Percentiles rank a stretch among this genome's conserved stretches.
Evolutionary conservation across 495 filamentous ascomycete genomes (phyloP).

Genomic region (Neurospora sp.): DNA sequence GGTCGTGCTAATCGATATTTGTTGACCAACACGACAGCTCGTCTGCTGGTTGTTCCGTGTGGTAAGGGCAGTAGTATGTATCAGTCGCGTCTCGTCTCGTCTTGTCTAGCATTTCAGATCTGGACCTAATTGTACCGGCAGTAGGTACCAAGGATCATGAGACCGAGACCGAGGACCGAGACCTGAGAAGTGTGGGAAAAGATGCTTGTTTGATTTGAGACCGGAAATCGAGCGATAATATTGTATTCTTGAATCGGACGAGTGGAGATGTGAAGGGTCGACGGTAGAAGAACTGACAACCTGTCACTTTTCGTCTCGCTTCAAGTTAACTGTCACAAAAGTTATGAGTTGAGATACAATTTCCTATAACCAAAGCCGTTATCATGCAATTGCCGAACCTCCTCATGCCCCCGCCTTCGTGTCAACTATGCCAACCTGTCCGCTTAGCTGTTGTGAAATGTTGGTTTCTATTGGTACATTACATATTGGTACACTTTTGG

Average conservation of each 20-base stretch:
- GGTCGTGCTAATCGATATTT: not conserved
- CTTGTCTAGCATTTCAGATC: not conserved
- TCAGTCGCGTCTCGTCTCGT: not conserved
- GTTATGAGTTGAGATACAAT: not conserved
- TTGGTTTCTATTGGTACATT: slow-evolving; percentile 16
- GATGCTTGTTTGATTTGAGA: not conserved
- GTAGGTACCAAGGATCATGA: not conserved
- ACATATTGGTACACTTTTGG: slow-evolving; percentile 19
- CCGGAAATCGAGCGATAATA: not conserved
- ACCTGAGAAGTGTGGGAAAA: not conserved
- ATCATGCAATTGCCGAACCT: not conserved
- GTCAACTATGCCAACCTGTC: not conserved
- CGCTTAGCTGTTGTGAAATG: slow-evolving; percentile 3
- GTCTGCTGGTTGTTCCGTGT: not conserved
- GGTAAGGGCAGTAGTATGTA: not conserved
- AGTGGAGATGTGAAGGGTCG: not conserved
- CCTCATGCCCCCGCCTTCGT: not conserved
- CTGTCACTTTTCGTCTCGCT: not conserved
- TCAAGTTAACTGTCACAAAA: not conserved
- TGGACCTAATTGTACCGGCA: not conserved
- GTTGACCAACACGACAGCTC: not conserved
- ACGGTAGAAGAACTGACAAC: not conserved
- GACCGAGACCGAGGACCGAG: not conserved
- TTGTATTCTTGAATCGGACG: not conserved
- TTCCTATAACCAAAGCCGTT: not conserved